Conservation (phyloP, 1,284 basidiomycete genomes). For the Ganoderma leucocontextum region DNA sequence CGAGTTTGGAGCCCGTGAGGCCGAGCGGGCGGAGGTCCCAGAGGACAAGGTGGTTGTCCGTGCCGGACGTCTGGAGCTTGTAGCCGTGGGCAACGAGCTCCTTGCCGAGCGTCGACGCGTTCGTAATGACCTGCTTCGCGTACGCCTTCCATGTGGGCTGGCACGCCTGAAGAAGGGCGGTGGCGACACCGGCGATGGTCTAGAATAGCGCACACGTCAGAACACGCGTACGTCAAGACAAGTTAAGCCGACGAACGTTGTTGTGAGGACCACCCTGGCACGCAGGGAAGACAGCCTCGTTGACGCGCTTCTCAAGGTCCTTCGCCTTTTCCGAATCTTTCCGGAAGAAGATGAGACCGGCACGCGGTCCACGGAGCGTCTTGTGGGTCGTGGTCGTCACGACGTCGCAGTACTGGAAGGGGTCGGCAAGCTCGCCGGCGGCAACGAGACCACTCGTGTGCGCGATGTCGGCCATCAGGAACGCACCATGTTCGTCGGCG, state of each 20-base stretch:
- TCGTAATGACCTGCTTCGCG: constrained; percentile 94
- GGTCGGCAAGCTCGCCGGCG: constrained; percentile 90
- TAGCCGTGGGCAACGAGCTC: constrained; percentile 84
- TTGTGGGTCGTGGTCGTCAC: constrained; percentile 99
- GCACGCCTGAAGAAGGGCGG: constrained; percentile 93
- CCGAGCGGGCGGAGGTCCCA: constrained; percentile 98
- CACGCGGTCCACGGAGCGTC: constrained; percentile 98
- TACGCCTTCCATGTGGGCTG: constrained; percentile 94
- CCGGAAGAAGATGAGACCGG: constrained; percentile 99
- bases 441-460: constrained; percentile 98
- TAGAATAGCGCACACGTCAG: constrained; percentile 38
- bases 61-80: constrained; percentile 96
- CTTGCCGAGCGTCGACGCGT: constrained; percentile 80
- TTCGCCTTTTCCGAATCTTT: constrained; percentile 83
- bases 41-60: constrained; percentile 97
- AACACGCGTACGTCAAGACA: background rate
- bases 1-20: constrained; percentile 96
- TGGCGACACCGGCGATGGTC: constrained; percentile 97
- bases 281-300: constrained; percentile 99
- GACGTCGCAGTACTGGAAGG: constrained; percentile 97
- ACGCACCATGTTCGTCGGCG: constrained; percentile 90
- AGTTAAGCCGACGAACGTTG: constrained; percentile 68
- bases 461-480: constrained; percentile 96
- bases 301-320: constrained; percentile 95
- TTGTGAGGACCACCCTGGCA: constrained; percentile 99